phyloP scores from a whole-genome alignment of 331 rosid genomes.

The Rosa hybrid region DNA sequence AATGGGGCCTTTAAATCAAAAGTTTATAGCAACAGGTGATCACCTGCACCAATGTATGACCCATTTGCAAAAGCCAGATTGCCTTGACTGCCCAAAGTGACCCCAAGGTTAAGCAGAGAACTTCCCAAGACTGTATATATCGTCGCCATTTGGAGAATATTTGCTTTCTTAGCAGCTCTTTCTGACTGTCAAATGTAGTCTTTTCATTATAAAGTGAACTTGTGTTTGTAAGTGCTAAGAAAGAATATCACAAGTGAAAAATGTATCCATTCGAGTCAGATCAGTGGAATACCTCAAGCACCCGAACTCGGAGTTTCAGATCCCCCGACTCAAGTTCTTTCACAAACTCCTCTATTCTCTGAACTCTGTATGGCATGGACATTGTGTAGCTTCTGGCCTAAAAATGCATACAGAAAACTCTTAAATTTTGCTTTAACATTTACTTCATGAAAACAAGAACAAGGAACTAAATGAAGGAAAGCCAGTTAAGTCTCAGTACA shows the following conservation, averaged over 20 bases:
- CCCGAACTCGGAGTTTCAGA: slow-evolving; percentile 90
- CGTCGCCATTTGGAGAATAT: slow-evolving; percentile 82
- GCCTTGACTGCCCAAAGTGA: slow-evolving; percentile 77
- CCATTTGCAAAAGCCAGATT: slow-evolving; percentile 66
- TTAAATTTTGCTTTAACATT: slow-evolving; percentile 10
- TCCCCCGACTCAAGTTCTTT: slow-evolving; percentile 87
- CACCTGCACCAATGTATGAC: slow-evolving; percentile 89
- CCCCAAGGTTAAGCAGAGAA: slow-evolving; percentile 77
- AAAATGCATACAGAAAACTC: slow-evolving; percentile 18
- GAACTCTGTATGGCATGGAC: slow-evolving; percentile 97
- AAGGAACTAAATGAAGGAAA: slow-evolving; percentile 15
- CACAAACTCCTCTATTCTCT: slow-evolving; percentile 85
- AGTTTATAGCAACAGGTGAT: background rate
- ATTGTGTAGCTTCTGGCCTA: slow-evolving; percentile 83
- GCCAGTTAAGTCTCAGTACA: slow-evolving; percentile 40
- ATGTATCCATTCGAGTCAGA: background rate
- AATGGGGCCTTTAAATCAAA: slow-evolving; percentile 1
- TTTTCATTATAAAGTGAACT: background rate
- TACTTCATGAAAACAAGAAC: slow-evolving; percentile 9
- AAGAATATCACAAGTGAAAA: background rate
- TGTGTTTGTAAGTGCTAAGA: background rate
- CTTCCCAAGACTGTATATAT: slow-evolving; percentile 81
- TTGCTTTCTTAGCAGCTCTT: slow-evolving; percentile 92
- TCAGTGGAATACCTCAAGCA: slow-evolving; percentile 68
- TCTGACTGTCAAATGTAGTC: slow-evolving; percentile 60